Conservation (phyloP, 75 land plant species). For the Selaginella tamariscina region DNA sequence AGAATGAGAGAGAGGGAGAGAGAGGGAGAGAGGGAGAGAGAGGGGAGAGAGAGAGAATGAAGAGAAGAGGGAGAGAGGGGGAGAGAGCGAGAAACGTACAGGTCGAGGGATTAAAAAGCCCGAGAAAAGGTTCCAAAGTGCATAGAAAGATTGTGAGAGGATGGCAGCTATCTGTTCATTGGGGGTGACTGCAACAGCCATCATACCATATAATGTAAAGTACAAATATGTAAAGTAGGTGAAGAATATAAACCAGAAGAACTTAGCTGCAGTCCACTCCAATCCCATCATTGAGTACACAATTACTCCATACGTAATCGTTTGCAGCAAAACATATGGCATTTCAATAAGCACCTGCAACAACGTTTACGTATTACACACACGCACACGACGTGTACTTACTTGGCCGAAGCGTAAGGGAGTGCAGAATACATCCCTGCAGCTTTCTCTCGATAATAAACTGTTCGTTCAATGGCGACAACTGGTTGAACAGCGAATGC, state of each 20-base stretch:
- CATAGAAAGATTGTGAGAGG: neutral
- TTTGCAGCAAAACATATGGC: neutral
- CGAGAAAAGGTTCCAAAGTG: neutral
- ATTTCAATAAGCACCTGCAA: constrained; percentile 3
- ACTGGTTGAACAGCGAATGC: constrained; percentile 46
- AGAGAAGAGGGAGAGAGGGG: too few relatives aligned
- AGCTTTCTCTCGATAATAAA: constrained; percentile 55
- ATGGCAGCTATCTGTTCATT: neutral
- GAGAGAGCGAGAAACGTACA: too few relatives aligned
- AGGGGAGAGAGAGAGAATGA: too few relatives aligned
- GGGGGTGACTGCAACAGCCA: neutral
- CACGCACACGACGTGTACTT: neutral
- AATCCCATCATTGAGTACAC: neutral
- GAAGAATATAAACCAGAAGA: neutral
- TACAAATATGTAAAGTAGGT: neutral
- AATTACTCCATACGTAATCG: neutral
- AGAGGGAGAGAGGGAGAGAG: too few relatives aligned
- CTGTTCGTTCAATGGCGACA: constrained; percentile 53
- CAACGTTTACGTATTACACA: neutral
- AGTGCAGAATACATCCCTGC: constrained; percentile 64
- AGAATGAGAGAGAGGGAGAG: too few relatives aligned
- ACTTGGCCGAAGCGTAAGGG: constrained; percentile 58
- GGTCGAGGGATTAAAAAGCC: neutral
- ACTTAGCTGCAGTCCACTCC: neutral
- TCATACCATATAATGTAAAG: neutral